Base-by-base conservation (phyloP, 108 stramenopile species). In the Cylindrotheca closterium region DNA sequence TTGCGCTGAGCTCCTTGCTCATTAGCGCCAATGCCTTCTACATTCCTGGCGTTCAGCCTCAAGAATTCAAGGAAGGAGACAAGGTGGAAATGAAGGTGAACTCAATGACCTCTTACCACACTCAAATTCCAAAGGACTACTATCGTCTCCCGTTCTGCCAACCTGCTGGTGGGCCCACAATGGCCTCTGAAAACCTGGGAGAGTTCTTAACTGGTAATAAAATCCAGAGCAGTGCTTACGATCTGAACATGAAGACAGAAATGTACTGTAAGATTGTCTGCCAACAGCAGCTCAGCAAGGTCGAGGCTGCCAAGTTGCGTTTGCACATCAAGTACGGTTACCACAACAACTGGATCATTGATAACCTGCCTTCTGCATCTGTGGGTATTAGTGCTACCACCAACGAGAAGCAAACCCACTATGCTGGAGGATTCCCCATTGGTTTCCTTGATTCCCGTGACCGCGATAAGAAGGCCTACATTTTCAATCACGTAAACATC, bases 341-440 rank as follows among this genome's bases (percentile, higher is more conserved):
- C 64, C 91, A 93, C 73, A 91, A 98, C 90, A 98, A 99, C 80
- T 98, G 98, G 98, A 99, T 99, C 65, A 94, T 98, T 73, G 98
- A 99, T 77, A 99, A 99, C 70, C 56, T 99, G 27, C 98, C 98
- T n/a, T 91, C 94, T 1, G 98, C 98, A 26, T 75, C 79, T 31
- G 52, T 91, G 23, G 85, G 83, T 4, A 26, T 81, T 31, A 75
- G 71, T 7, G 63, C 32, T 32, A 37, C 31, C 15, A 69, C 67
- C 10, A 84, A 84, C 37, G 73, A 87, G 48, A 51, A 68, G 34
- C 74, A 78, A 60, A 81, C 70, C 61, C 88, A 92, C 55, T 96
- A 91, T 58, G 89, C 93, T 19, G 95, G 93, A 31, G 97, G 96
- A 10, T 96, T 96, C 75, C 95, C 94, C 67, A 86, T 98, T 64